A percentile compares a stretch with the other conserved stretches of the same genome.
phyloP scores from a whole-genome alignment of 148 eudicot species.

The Rhododendron simsii region DNA sequence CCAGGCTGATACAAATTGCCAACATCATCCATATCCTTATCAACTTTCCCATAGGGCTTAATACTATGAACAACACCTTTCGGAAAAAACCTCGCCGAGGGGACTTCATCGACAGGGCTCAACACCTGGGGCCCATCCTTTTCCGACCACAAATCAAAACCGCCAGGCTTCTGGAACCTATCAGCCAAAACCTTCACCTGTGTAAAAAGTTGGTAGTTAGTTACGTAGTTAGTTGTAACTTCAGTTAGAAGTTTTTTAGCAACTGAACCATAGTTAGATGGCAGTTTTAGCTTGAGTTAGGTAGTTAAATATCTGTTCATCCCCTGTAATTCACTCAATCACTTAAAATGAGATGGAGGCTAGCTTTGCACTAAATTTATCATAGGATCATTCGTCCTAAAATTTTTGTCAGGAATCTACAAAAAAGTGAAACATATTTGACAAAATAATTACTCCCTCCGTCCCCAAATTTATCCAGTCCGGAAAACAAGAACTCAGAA shows the following conservation, averaged over 20 bases:
- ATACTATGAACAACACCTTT: slow-evolving; percentile 86
- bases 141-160: slow-evolving; percentile 85
- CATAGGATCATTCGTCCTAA: not conserved
- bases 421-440: not conserved
- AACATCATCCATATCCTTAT: not conserved
- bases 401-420: not conserved
- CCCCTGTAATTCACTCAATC: not conserved
- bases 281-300: not conserved
- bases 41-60: slow-evolving; percentile 52
- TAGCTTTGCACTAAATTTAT: not conserved
- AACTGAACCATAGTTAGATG: not conserved
- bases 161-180: slow-evolving; percentile 87
- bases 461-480: not conserved
- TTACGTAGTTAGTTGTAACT: not conserved
- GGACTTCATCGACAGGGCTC: slow-evolving; percentile 41
- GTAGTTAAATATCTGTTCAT: not conserved
- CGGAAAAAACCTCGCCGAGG: slow-evolving; percentile 77
- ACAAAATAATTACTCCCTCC: not conserved
- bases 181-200: slow-evolving; percentile 73
- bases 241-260: not conserved
- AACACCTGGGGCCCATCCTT: slow-evolving; percentile 87
- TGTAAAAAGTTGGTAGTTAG: not conserved
- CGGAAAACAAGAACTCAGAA: not conserved
- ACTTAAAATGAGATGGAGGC: not conserved
- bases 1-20: slow-evolving; percentile 5